Conservation (phyloP, 352 stramenopile species). For the Hyaloperonospora brassicae region DNA sequence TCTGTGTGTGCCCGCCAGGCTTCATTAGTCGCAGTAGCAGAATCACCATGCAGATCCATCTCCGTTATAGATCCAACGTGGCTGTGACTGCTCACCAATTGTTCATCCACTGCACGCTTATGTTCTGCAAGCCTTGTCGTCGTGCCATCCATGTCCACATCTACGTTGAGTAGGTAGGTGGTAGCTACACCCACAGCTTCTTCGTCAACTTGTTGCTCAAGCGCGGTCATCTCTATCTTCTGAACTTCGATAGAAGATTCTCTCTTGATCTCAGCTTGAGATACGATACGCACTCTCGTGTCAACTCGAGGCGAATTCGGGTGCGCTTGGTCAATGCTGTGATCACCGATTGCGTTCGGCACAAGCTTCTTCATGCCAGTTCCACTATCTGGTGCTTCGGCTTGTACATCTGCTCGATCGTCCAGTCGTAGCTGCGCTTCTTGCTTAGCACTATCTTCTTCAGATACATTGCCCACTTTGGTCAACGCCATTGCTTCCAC, state of each 20-base stretch:
- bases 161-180: slow-evolving; percentile 4
- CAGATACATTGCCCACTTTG: slow-evolving; percentile 8
- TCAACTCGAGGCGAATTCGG: slow-evolving; percentile 1
- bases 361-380: slow-evolving; percentile 7
- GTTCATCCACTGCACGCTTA: not conserved
- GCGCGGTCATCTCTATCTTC: not conserved
- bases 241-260: slow-evolving; percentile 1
- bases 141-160: slow-evolving; percentile 1
- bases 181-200: not conserved
- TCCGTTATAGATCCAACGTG: slow-evolving; percentile 5
- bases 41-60: not conserved
- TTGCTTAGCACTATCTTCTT: slow-evolving; percentile 4
- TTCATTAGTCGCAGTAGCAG: slow-evolving; percentile 1
- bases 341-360: not conserved
- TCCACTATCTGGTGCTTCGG: slow-evolving; percentile 1
- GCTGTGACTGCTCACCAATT: not conserved
- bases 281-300: slow-evolving; percentile 4
- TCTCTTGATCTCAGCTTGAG: not conserved
- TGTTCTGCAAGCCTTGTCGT: slow-evolving; percentile 3
- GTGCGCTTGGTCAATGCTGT: slow-evolving; percentile 5
- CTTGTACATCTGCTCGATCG: slow-evolving; percentile 1
- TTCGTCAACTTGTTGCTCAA: slow-evolving; percentile 3
- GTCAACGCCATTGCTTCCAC: slow-evolving; percentile 7
- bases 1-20: not conserved
- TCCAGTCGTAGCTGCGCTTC: slow-evolving; percentile 4